Percentiles rank a stretch among this genome's conserved stretches.
phyloP scores from a whole-genome alignment of 805 yeast species.

The Lachancea mirantina region DNA sequence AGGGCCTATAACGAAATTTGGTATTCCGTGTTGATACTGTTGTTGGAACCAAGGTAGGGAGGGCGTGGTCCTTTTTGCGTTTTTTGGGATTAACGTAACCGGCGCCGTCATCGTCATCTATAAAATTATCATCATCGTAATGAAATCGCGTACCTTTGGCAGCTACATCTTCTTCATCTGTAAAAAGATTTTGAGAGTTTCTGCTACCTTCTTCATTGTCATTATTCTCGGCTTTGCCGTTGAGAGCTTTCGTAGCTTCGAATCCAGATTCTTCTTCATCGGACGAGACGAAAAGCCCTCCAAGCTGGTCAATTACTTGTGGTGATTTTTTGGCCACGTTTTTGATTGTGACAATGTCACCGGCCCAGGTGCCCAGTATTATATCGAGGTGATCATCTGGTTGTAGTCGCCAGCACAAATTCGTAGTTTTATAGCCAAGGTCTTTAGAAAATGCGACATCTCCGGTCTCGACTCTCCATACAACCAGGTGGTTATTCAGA shows the following conservation, averaged over 20 bases:
- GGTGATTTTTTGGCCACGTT: slow-evolving; percentile 17
- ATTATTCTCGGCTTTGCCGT: slow-evolving; percentile 21
- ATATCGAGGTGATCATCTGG: slow-evolving; percentile 21
- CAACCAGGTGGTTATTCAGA: slow-evolving; percentile 40
- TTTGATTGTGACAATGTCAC: slow-evolving; percentile 34
- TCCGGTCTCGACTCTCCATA: slow-evolving; percentile 47
- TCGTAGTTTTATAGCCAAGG: slow-evolving; percentile 24
- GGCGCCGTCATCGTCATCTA: slow-evolving; percentile 58
- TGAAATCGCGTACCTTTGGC: slow-evolving; percentile 21
- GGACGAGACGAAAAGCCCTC: slow-evolving; percentile 28
- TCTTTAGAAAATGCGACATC: slow-evolving; percentile 25
- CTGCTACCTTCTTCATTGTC: slow-evolving; percentile 13
- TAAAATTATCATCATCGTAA: slow-evolving; percentile 45
- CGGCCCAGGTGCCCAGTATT: slow-evolving; percentile 33
- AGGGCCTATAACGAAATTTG: slow-evolving; percentile 45
- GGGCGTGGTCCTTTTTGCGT: slow-evolving; percentile 4
- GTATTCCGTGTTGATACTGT: slow-evolving; percentile 60
- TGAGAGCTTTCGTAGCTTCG: slow-evolving; percentile 11
- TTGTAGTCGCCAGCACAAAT: slow-evolving; percentile 31
- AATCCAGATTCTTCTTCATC: slow-evolving; percentile 26
- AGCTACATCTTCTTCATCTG: slow-evolving; percentile 22
- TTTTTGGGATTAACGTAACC: slow-evolving; percentile 33
- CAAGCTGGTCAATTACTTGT: slow-evolving; percentile 2
- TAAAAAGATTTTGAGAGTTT: slow-evolving; percentile 18
- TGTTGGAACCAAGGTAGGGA: slow-evolving; percentile 25